Evolutionary conservation across 768 basidiomycete genomes (phyloP).

Genomic region (Pisolithus tinctorius): DNA sequence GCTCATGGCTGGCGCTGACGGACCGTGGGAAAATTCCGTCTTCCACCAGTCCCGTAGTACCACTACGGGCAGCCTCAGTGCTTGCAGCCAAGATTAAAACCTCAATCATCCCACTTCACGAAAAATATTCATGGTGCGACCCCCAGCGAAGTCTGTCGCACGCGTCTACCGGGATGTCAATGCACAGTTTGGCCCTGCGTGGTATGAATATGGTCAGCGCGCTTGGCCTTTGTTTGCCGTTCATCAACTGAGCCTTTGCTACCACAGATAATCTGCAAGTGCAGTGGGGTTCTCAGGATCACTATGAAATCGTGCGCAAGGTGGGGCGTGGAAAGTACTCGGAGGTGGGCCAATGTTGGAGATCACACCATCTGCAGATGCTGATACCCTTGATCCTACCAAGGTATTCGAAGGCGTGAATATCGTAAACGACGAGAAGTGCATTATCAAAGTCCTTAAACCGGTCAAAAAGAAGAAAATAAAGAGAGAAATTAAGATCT

Average conservation of each 20-base stretch:
- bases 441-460: slow-evolving; percentile 97
- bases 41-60: no score
- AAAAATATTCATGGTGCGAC: slow-evolving; percentile 53
- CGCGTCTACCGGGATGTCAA: slow-evolving; percentile 89
- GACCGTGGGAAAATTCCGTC: slow-evolving; percentile 23
- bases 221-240: background rate
- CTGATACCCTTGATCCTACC: slow-evolving; percentile 7
- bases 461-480: slow-evolving; percentile 99
- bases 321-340: slow-evolving; percentile 95
- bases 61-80: no score
- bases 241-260: slow-evolving; percentile 9
- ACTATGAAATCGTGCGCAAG: slow-evolving; percentile 96
- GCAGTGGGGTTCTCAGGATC: slow-evolving; percentile 96
- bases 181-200: slow-evolving; percentile 76
- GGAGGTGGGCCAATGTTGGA: slow-evolving; percentile 48
- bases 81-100: no score
- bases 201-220: slow-evolving; percentile 89
- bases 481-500: slow-evolving; percentile 97
- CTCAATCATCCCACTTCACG: slow-evolving; percentile 5
- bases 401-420: slow-evolving; percentile 93
- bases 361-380: slow-evolving; percentile 6
- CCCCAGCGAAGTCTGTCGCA: slow-evolving; percentile 70
- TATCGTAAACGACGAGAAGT: slow-evolving; percentile 85
- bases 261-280: slow-evolving; percentile 85
- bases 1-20: no score